phyloP scores from a whole-genome alignment of 768 basidiomycete species.

The Pleurotus ostreatus region DNA sequence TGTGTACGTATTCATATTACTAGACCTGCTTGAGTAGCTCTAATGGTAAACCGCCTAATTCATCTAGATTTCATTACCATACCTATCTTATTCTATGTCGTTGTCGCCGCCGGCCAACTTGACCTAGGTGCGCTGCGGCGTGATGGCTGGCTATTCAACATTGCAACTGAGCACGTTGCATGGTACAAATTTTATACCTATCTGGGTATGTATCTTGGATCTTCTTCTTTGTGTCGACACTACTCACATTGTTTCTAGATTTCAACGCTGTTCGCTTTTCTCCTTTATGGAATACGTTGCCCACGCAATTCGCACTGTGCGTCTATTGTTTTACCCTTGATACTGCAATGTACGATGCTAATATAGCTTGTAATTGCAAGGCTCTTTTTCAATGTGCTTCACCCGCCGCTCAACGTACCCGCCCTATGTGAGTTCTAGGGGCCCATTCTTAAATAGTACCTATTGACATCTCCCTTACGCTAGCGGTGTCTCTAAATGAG shows the following conservation, averaged over 20 bases:
- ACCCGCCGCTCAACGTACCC: slow-evolving; percentile 86
- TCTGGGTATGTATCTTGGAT: slow-evolving; percentile 50
- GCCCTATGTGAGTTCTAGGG: slow-evolving; percentile 58
- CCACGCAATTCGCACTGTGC: slow-evolving; percentile 90
- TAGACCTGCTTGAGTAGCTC: background rate
- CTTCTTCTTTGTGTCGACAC: background rate
- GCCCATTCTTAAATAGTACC: background rate
- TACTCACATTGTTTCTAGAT: slow-evolving; percentile 36
- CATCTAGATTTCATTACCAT: slow-evolving; percentile 75
- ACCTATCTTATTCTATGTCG: slow-evolving; percentile 78
- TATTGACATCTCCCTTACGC: background rate
- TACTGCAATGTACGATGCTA: background rate
- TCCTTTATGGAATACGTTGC: slow-evolving; percentile 78
- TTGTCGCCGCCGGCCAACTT: slow-evolving; percentile 60
- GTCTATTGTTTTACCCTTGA: slow-evolving; percentile 20
- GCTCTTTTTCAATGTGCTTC: slow-evolving; percentile 80
- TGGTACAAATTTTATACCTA: slow-evolving; percentile 90
- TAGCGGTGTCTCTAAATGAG: slow-evolving; percentile 83
- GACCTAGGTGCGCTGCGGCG: slow-evolving; percentile 56
- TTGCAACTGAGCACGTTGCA: slow-evolving; percentile 25
- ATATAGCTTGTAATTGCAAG: slow-evolving; percentile 26
- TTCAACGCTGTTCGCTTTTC: slow-evolving; percentile 53
- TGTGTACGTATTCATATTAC: slow-evolving; percentile 47
- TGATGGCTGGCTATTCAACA: slow-evolving; percentile 86
- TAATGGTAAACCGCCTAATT: no score